phyloP scores from a whole-genome alignment of 371 early-diverging fungal species.

The Apophysomyces ossiformis region DNA sequence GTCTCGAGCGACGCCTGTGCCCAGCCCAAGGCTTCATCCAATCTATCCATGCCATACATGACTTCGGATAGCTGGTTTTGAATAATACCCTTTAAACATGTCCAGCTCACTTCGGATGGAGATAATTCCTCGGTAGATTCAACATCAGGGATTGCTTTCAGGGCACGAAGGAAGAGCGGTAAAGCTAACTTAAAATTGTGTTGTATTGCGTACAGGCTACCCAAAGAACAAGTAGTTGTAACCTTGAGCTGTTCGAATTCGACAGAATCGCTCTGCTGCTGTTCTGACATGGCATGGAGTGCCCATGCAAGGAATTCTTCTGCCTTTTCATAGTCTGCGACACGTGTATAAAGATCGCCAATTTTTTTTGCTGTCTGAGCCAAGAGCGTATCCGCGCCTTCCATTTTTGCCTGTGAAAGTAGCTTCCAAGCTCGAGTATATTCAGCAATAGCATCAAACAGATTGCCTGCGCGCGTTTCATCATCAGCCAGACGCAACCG shows the following conservation, averaged over 20 bases:
- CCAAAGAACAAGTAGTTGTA: slow-evolving; percentile 40
- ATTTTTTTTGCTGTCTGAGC: slow-evolving; percentile 46
- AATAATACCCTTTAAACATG: slow-evolving; percentile 50
- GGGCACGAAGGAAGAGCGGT: slow-evolving; percentile 43
- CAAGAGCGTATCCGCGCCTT: neutral
- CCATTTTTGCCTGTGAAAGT: slow-evolving; percentile 20
- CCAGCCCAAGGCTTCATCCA: slow-evolving; percentile 59
- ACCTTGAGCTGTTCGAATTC: slow-evolving; percentile 20
- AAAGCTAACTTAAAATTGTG: slow-evolving; percentile 45
- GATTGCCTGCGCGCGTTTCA: slow-evolving; percentile 42
- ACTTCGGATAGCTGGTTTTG: slow-evolving; percentile 55
- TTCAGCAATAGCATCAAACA: slow-evolving; percentile 48
- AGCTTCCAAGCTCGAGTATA: slow-evolving; percentile 48
- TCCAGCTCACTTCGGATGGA: slow-evolving; percentile 11
- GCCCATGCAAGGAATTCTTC: slow-evolving; percentile 57
- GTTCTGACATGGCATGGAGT: slow-evolving; percentile 26
- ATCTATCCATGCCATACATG: slow-evolving; percentile 48
- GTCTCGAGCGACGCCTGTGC: slow-evolving; percentile 53
- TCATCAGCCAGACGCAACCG: slow-evolving; percentile 46
- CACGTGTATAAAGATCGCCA: slow-evolving; percentile 57
- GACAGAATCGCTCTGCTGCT: neutral
- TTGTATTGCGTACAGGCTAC: slow-evolving; percentile 53
- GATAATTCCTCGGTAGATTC: neutral
- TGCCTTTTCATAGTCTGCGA: slow-evolving; percentile 55
- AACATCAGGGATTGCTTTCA: slow-evolving; percentile 38